These are phyloP conservation scores for Eleusine indica DNA, from an alignment of 176 grass and related monocot genomes.

Conservation along the genomic window DNA sequence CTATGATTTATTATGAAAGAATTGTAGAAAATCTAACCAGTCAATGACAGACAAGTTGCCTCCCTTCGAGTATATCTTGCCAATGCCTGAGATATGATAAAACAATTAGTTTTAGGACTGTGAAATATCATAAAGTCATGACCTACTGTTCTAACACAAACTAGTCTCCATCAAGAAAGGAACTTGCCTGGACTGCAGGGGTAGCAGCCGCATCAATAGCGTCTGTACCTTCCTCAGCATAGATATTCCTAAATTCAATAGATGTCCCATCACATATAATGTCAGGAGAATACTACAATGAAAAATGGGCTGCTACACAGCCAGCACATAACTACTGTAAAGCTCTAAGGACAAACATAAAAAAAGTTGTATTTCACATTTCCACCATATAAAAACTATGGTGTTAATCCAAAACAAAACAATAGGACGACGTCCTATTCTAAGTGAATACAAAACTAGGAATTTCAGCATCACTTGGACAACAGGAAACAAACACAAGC, in stretches of 20 bases:
- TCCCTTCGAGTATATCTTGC: slow-evolving; percentile 89
- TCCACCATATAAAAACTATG: not conserved
- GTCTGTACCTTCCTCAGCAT: slow-evolving; percentile 78
- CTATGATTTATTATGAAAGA: slow-evolving; percentile 3
- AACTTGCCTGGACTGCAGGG: slow-evolving; percentile 71
- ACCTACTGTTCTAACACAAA: not conserved
- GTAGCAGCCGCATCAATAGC: slow-evolving; percentile 60
- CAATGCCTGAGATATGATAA: slow-evolving; percentile 67
- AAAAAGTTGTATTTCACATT: not conserved
- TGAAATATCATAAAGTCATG: slow-evolving; percentile 1
- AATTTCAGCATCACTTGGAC: slow-evolving; percentile 18
- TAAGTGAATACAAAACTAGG: not conserved
- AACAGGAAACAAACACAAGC: not conserved
- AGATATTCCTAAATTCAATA: slow-evolving; percentile 77
- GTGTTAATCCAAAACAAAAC: not conserved
- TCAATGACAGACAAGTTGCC: slow-evolving; percentile 84
- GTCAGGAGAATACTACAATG: not conserved
- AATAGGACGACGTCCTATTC: slow-evolving; percentile 5
- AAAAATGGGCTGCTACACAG: slow-evolving; percentile 29
- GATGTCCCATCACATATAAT: slow-evolving; percentile 34
- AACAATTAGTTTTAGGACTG: slow-evolving; percentile 18
- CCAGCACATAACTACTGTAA: not conserved
- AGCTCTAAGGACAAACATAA: not conserved
- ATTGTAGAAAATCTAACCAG: slow-evolving; percentile 54
- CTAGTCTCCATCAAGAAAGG: slow-evolving; percentile 38